Evolutionary conservation across 805 yeast species (phyloP).

Genomic region (Cyberlindnera saturnus): DNA sequence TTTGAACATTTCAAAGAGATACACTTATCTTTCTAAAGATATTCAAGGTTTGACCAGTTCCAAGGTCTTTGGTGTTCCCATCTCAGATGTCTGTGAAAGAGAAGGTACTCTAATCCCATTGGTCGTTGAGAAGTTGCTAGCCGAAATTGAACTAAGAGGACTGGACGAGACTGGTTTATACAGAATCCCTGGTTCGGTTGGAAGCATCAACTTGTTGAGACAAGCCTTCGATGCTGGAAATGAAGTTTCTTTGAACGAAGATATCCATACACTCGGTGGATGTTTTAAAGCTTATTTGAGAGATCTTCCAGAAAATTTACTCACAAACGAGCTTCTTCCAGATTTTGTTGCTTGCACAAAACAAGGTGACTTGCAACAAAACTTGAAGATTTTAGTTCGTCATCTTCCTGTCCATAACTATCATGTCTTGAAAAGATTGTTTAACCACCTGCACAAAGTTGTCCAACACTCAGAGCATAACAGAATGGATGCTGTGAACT

Average conservation of each 20-base stretch:
- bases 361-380: constrained; percentile 27
- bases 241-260: constrained; percentile 41
- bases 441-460: constrained; percentile 64
- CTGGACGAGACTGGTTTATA: constrained; percentile 87
- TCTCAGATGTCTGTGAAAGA: constrained; percentile 66
- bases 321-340: constrained; percentile 61
- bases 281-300: constrained; percentile 79
- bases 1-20: constrained; percentile 34
- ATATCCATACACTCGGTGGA: constrained; percentile 79
- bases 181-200: constrained; percentile 63
- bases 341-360: constrained; percentile 41
- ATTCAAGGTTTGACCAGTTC: constrained; percentile 35
- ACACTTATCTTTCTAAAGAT: constrained; percentile 35
- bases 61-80: constrained; percentile 81
- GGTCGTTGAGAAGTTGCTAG: constrained; percentile 58
- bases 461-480: constrained; percentile 62
- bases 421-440: constrained; percentile 58
- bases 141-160: constrained; percentile 81
- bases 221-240: constrained; percentile 48
- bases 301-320: constrained; percentile 80
- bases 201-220: constrained; percentile 48
- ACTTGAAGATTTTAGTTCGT: constrained; percentile 28
- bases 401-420: constrained; percentile 62
- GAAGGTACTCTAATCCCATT: constrained; percentile 59
- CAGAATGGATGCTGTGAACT: constrained; percentile 82